phyloP scores from a whole-genome alignment of 495 filamentous ascomycete genomes.

The Hypoxylon rickii region DNA sequence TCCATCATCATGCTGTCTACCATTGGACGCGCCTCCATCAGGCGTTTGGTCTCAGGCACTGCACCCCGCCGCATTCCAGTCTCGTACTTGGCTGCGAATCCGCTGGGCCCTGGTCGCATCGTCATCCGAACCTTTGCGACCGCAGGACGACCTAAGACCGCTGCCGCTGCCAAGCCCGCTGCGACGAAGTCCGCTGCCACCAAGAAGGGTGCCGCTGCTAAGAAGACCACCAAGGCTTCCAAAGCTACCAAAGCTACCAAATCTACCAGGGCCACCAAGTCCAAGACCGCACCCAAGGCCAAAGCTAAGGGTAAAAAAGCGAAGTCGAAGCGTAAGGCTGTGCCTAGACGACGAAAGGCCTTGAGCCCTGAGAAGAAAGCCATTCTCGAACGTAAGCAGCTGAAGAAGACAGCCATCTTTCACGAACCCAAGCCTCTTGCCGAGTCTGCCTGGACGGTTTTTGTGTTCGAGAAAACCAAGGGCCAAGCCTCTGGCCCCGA shows the following conservation, averaged over 20 bases:
- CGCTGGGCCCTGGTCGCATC: slow-evolving; percentile 5
- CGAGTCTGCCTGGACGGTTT: slow-evolving; percentile 26
- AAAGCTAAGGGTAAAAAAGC: slow-evolving; percentile 21
- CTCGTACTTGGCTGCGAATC: slow-evolving; percentile 16
- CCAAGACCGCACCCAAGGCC: neutral
- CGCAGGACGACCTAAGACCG: slow-evolving; percentile 15
- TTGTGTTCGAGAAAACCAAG: slow-evolving; percentile 15
- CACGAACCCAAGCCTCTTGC: slow-evolving; percentile 26
- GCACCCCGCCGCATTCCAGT: slow-evolving; percentile 18
- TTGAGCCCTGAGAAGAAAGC: slow-evolving; percentile 31
- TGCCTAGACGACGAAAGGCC: slow-evolving; percentile 22
- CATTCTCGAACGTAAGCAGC: slow-evolving; percentile 21
- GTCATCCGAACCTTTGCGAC: slow-evolving; percentile 37
- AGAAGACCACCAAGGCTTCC: neutral
- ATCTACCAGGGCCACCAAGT: neutral
- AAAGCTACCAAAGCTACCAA: slow-evolving; percentile 10
- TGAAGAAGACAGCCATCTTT: slow-evolving; percentile 38
- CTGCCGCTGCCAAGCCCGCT: neutral
- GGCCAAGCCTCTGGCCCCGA: neutral
- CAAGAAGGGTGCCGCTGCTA: slow-evolving; percentile 17
- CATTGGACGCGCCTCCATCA: slow-evolving; percentile 41
- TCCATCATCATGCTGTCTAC: slow-evolving; percentile 43
- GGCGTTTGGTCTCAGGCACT: slow-evolving; percentile 32
- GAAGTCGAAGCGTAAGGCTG: slow-evolving; percentile 27
- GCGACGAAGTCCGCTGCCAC: neutral